Base-by-base conservation (phyloP, 2,329 filamentous ascomycete genomes). In the Aureobasidium sp. region DNA sequence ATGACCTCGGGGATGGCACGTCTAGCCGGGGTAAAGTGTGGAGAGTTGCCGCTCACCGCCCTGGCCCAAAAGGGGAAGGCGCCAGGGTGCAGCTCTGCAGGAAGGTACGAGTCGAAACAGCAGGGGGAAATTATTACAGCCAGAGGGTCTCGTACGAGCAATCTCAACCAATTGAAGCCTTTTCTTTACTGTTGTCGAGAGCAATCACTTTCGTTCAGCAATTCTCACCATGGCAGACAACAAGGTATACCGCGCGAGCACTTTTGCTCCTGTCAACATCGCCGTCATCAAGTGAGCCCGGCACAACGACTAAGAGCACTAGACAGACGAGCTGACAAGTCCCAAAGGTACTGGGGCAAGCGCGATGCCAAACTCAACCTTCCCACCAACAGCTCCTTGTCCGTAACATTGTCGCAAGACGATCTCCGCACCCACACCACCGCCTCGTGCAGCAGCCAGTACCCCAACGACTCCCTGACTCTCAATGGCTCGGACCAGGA, bases 251-350 rank as follows among this genome's bases (percentile, higher is more conserved):
- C 88, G 91, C 70, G 90, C 94, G 69, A 97, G 90, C 80, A 97
- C 94, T 64, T 97, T 92, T 66, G 94, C 94, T 44, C 94, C 93
- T 15, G 93, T 97, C 73, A 97, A 97, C 81, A 97, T 97, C 74
- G 93, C 93, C 67, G 92, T 97, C 63, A 94, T 97, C 79, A 97
- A 97, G 89, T 95, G 78, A 69, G 73, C 68, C 44, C 22, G 34
- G 8, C 44, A 41, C 44, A 39, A 49, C 41, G 47, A 22, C 2
- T 6, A 7, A 12, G 7, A 5, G n/a, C 36, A 15, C n/a, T 11
- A 31, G 11, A n/a, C 17, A 37, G 5, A 27, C 29, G 48, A 34
- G 47, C 15, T 64, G 57, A 65, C 61, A 9, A 64, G 14, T 59
- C 22, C 51, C 51, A 17, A 42, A 85, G 83, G 74, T 89, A 99